Percentiles rank a stretch among this genome's conserved stretches.
Conservation (phyloP, 139 green algal genomes). For the Picochlorum sp. region DNA sequence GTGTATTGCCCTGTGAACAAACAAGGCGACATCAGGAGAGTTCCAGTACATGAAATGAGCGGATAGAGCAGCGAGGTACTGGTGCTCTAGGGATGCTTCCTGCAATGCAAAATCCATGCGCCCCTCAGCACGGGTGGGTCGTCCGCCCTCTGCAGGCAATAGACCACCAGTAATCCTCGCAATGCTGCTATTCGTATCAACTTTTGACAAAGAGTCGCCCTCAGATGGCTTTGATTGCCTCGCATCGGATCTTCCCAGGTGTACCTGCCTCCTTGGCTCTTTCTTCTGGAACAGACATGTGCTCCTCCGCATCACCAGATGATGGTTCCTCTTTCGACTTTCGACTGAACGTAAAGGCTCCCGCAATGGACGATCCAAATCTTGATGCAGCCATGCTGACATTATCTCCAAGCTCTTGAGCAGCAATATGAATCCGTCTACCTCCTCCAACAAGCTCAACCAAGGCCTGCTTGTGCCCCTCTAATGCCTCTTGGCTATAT, state of each 20-base stretch:
- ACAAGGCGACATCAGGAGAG: constrained; percentile 39
- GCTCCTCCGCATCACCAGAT: not conserved
- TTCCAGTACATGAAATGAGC: constrained; percentile 53
- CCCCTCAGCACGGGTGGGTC: constrained; percentile 14
- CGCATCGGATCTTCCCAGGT: not conserved
- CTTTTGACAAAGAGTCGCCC: not conserved
- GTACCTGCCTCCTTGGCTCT: not conserved
- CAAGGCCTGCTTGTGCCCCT: constrained; percentile 6
- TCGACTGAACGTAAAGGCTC: constrained; percentile 14
- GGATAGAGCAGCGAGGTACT: constrained; percentile 36
- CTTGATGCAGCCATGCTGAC: constrained; percentile 27
- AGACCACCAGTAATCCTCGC: constrained; percentile 9
- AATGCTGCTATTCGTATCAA: not conserved
- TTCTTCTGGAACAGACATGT: not conserved
- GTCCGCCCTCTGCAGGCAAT: not conserved
- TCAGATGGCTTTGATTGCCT: not conserved
- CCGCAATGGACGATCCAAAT: constrained; percentile 17
- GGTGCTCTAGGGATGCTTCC: constrained; percentile 39
- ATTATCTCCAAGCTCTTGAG: constrained; percentile 34
- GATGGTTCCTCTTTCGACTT: not conserved
- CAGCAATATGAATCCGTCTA: constrained; percentile 46
- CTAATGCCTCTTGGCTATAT: not conserved
- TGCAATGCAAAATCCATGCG: constrained; percentile 53
- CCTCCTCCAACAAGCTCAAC: constrained; percentile 26
- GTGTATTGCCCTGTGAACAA: constrained; percentile 40